Evolutionary conservation across 495 filamentous ascomycete genomes (phyloP), one percentile per base, ranked within the genome.

Genomic region (Opeltia flavorubescens): DNA sequence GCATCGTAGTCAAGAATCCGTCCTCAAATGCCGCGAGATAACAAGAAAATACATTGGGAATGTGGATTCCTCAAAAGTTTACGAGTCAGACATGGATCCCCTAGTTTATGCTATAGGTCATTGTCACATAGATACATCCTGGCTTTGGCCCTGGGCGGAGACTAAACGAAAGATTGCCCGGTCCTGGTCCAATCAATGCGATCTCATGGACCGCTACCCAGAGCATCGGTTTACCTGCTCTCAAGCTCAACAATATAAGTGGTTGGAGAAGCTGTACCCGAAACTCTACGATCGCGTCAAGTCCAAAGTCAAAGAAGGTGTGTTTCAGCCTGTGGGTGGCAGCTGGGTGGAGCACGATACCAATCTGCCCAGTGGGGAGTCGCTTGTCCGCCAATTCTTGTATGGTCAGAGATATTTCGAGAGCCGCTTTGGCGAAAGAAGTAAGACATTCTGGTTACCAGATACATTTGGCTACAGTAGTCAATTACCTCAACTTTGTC

Each of bases 261-360:
- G 91, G 91, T 72, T 96, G 5, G 84, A 95, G 60, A 68, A 83
- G 55, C 68, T 86, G 46, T 98, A 98, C 55, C 89, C 91, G 0
- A 75, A 77, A 29, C 77, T 84, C 1, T 96, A 85, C 58, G 83
- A 95, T 43, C 78, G 88, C 13, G 89, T 98, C 44, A 94, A 93
- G 63, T 64, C 72, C 28, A 91, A 94, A 68, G 83, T 96, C 29
- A 86, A 86, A 56, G 78, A 89, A 45, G 89, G 87, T 34, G 82
- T 74, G 34, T 98, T 98, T 62, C 88, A 95, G 50, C 86, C 87
- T 11, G 85, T 98, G 56, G 91, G 91, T 47, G 91, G 91, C 34
- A 95, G 88, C 62, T 98, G 91, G 91, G 91, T 98, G 15, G 91
- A 98, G 55, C 91, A 98, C 59, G 91, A 98, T 57, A 98, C 91